Evolutionary conservation across 2,329 filamentous ascomycete species (phyloP).

Genomic region (Aspergillus hiratsukae): DNA sequence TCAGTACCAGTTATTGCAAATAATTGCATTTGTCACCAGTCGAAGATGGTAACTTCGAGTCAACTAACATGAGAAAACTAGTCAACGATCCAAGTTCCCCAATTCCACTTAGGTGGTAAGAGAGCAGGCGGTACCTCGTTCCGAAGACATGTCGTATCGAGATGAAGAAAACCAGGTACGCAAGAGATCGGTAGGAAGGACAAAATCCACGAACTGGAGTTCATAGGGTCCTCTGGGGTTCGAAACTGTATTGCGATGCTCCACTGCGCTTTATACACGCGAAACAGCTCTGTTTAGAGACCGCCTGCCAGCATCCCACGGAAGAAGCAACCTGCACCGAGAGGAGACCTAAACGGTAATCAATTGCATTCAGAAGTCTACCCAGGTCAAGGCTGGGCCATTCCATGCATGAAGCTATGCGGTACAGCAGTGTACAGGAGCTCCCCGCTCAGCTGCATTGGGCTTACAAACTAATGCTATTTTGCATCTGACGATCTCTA

Average conservation of each 20-base stretch:
- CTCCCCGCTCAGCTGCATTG: constrained; percentile 14
- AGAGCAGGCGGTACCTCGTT: constrained; percentile 8
- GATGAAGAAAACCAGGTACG: constrained; percentile 1
- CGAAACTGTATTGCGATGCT: constrained; percentile 2
- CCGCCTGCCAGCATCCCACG: neutral
- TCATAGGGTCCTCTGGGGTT: constrained; percentile 7
- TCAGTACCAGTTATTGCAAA: neutral
- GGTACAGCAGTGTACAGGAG: constrained; percentile 10
- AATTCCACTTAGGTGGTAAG: constrained; percentile 4
- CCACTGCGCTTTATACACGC: constrained; percentile 10
- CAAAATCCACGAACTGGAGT: constrained; percentile 12
- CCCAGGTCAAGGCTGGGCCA: constrained; percentile 9
- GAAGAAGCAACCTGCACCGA: constrained; percentile 1
- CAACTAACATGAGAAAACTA: neutral
- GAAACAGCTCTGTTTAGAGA: neutral
- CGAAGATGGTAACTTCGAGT: neutral
- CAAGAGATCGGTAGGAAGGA: constrained; percentile 2
- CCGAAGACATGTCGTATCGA: constrained; percentile 10
- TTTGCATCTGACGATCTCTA: constrained; percentile 9
- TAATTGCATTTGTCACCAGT: neutral
- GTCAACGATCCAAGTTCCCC: neutral
- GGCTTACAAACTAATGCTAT: constrained; percentile 16
- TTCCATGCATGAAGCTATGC: constrained; percentile 15
- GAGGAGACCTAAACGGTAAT: constrained; percentile 9
- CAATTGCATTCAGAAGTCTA: constrained; percentile 2